Evolutionary conservation across 2,329 filamentous ascomycete species (phyloP).

Genomic region (Furcasterigmium sp.): DNA sequence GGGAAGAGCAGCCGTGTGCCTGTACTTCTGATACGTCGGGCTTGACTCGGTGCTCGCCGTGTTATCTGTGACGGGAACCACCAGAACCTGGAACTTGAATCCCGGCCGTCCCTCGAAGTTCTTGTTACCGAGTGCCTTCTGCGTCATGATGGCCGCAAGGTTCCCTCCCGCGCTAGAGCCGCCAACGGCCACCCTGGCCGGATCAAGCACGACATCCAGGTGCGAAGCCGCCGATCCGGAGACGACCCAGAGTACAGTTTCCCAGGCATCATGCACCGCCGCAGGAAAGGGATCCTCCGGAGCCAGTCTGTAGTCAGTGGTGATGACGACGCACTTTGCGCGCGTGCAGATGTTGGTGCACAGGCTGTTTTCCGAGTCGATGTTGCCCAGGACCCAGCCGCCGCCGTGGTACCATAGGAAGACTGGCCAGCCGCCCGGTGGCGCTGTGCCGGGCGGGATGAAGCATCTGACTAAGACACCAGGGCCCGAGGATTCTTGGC

Average conservation of each 20-base stretch:
- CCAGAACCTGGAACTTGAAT: constrained; percentile 3
- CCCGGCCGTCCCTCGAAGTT: not conserved
- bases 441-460: constrained; percentile 30
- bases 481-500: constrained; percentile 31
- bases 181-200: constrained; percentile 10
- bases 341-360: constrained; percentile 37
- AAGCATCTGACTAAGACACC: constrained; percentile 34
- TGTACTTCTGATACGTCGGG: constrained; percentile 2
- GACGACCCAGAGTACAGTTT: constrained; percentile 39
- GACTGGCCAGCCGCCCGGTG: constrained; percentile 38
- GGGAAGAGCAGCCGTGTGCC: constrained; percentile 7
- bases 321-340: constrained; percentile 18
- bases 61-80: constrained; percentile 11
- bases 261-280: constrained; percentile 35
- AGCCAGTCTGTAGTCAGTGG: constrained; percentile 35
- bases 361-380: constrained; percentile 42
- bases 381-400: constrained; percentile 44
- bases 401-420: constrained; percentile 45
- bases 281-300: constrained; percentile 32
- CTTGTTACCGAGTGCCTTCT: constrained; percentile 7
- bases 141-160: constrained; percentile 9
- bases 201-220: constrained; percentile 21
- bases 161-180: constrained; percentile 28
- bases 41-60: constrained; percentile 4
- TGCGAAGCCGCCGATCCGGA: not conserved